Conservation (phyloP, 2,329 filamentous ascomycete species). For the Aspergillus viridinutans region DNA sequence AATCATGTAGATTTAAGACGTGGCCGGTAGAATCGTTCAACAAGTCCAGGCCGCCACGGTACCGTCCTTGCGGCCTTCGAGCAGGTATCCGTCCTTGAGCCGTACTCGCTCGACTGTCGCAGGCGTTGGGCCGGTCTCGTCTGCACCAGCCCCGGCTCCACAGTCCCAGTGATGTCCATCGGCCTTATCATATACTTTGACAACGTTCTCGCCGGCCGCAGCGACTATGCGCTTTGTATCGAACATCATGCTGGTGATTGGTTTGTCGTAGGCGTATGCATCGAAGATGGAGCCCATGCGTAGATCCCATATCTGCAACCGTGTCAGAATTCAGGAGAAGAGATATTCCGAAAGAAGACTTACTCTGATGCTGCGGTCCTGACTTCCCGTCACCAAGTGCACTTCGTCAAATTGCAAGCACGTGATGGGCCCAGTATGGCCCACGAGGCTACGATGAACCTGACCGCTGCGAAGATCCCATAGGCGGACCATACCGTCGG, state of each 20-base stretch:
- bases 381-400: constrained; percentile 86
- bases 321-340: not conserved
- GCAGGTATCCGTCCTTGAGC: constrained; percentile 88
- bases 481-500: constrained; percentile 91
- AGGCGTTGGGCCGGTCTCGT: constrained; percentile 61
- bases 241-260: constrained; percentile 96
- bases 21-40: constrained; percentile 27
- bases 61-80: constrained; percentile 85
- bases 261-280: constrained; percentile 89
- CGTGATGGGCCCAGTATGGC: constrained; percentile 91
- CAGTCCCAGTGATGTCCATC: constrained; percentile 97
- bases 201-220: constrained; percentile 86
- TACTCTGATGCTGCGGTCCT: constrained; percentile 90
- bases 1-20: not conserved
- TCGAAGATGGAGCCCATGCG: constrained; percentile 93
- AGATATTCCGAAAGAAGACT: constrained; percentile 36
- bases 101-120: constrained; percentile 78
- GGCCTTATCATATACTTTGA: constrained; percentile 97
- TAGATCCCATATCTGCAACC: constrained; percentile 88
- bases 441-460: constrained; percentile 92
- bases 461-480: constrained; percentile 97
- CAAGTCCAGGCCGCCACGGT: constrained; percentile 89
- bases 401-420: constrained; percentile 95
- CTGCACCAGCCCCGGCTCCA: constrained; percentile 68
- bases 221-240: constrained; percentile 83